phyloP scores from a whole-genome alignment of 2,329 filamentous ascomycete genomes.

The Ophiostoma montium region DNA sequence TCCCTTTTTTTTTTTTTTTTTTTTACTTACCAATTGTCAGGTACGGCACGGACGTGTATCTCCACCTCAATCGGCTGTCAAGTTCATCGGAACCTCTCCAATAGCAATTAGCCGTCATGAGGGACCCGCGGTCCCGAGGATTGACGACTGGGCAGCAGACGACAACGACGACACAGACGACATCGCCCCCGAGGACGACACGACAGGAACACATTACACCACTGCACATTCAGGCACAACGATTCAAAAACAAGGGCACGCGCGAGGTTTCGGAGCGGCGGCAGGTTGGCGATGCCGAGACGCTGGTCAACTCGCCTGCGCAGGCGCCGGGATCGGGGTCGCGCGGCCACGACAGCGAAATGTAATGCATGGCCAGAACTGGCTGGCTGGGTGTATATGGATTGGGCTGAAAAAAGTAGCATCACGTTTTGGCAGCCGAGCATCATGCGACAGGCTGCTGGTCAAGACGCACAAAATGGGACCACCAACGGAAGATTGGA shows the following conservation, averaged over 20 bases:
- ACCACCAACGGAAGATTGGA: background rate
- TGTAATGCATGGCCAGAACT: constrained; percentile 21
- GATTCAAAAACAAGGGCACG: constrained; percentile 36
- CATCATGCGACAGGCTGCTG: too few species aligned
- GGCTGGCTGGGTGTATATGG: too few species aligned
- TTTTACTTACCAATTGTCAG: constrained; percentile 29
- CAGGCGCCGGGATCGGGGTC: constrained; percentile 15
- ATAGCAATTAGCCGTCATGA: constrained; percentile 87
- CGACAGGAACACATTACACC: constrained; percentile 19
- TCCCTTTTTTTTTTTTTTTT: too few species aligned
- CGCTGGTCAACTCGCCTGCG: constrained; percentile 46
- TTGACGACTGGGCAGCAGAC: constrained; percentile 31
- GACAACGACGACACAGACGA: background rate
- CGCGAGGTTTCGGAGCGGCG: constrained; percentile 72
- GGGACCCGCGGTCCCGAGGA: constrained; percentile 55
- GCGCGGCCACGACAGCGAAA: constrained; percentile 21
- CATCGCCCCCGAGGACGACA: background rate
- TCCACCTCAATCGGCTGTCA: constrained; percentile 89
- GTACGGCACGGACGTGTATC: constrained; percentile 96
- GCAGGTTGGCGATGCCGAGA: constrained; percentile 80
- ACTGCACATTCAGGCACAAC: constrained; percentile 45
- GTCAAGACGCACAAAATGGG: too few species aligned
- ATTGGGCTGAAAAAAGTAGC: background rate
- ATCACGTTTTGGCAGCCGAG: background rate
- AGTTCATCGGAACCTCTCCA: constrained; percentile 93